phyloP scores from a whole-genome alignment of 2,329 filamentous ascomycete species.

The Aspergillus melleus region DNA sequence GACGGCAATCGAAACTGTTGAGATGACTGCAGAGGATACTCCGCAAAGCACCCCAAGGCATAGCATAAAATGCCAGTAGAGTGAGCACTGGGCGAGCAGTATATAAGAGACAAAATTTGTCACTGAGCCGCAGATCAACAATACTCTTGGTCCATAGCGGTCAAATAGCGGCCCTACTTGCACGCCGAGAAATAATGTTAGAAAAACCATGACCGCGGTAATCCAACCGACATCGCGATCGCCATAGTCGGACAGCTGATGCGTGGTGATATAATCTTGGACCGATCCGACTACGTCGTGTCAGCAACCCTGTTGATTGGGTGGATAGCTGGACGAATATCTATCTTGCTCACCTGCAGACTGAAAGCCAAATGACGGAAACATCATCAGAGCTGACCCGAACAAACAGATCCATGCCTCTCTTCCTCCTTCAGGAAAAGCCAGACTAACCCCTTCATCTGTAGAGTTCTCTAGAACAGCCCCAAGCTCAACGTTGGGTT shows the following conservation, averaged over 20 bases:
- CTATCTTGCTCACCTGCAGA: conserved; percentile 26
- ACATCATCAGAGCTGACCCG: conserved; percentile 38
- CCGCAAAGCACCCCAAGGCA: conserved; percentile 39
- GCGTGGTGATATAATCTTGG: conserved; percentile 47
- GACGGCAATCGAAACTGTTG: conserved; percentile 39
- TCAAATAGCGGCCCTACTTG: conserved; percentile 53
- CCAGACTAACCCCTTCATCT: conserved; percentile 3
- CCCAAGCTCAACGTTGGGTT: background rate
- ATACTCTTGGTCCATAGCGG: conserved; percentile 45
- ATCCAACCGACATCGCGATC: conserved; percentile 53
- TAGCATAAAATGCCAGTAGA: conserved; percentile 53
- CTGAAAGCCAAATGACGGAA: conserved; percentile 50
- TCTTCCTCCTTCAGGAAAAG: conserved; percentile 32
- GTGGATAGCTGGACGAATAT: background rate
- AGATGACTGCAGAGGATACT: conserved; percentile 34
- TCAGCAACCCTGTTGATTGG: background rate
- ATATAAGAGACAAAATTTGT: conserved; percentile 45
- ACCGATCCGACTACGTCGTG: conserved; percentile 43
- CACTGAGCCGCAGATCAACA: conserved; percentile 40
- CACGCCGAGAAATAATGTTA: conserved; percentile 48
- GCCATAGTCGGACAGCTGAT: conserved; percentile 47
- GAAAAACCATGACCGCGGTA: conserved; percentile 47
- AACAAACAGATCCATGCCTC: conserved; percentile 37
- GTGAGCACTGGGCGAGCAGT: conserved; percentile 47
- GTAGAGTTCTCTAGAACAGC: background rate